Base-by-base conservation (phyloP, 2,329 filamentous ascomycete genomes). In the Colletotrichum sp. region DNA sequence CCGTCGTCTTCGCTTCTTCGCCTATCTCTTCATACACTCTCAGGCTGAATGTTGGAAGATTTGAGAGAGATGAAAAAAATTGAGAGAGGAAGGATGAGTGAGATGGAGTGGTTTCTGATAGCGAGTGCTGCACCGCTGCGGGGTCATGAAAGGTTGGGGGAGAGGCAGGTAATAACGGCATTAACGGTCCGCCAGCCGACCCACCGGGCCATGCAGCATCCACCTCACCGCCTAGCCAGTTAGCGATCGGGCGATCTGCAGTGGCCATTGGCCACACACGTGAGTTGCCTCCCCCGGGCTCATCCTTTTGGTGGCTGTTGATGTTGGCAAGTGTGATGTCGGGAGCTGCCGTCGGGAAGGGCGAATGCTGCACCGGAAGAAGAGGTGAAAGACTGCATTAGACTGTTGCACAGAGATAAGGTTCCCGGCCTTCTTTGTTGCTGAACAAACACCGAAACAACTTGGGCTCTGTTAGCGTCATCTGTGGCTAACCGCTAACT, bases 121-220 rank as follows among this genome's bases (percentile, higher is more conserved):
- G 67, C 26, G 67, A 32, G 44, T 32, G 68, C 57, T 32, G 68
- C 57, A 70, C n/a, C 34, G n/a, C 36, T 70, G 68, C 68, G 68
- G 68, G 68, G 68, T 70, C 21, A 15, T 28, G 55, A 52, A 52
- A 52, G 68, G 68, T 63, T 70, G 68, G 68, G 68, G 36, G 57
- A 70, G 68, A 70, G 36, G 68, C 57, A 63, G 36, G 68, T 70
- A 70, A 70, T 70, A 70, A 67, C 55, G 68, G 68, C 68, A 70
- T 63, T 55, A 30, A 63, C 68, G 68, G 68, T 39, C 68, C 68
- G 68, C 57, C 36, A 34, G 24, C 68, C 68, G 68, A 52, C 16
- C 68, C 68, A 70, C 68, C 57, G 44, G 55, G 26, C 64, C 64
- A 64, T 28, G 62, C 62, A 44, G 26, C 57, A 63, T 52, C 57